Conservation (phyloP, 768 basidiomycete genomes). For the Omphalotus guepiniiformis region DNA sequence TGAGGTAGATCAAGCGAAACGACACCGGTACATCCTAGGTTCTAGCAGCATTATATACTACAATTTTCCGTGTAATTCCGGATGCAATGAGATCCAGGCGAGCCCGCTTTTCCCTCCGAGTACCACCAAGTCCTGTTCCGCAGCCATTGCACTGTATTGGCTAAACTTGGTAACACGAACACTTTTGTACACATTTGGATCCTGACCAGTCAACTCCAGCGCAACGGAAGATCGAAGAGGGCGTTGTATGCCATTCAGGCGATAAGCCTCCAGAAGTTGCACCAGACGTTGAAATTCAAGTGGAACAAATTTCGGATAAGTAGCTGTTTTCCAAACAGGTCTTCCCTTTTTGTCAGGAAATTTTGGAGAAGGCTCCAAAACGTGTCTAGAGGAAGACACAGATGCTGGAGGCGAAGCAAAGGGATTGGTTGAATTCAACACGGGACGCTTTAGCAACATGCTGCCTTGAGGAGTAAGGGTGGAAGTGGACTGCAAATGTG, state of each 20-base stretch:
- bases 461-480: too few species aligned
- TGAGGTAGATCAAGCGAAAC: too few species aligned
- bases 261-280: slow-evolving; percentile 25
- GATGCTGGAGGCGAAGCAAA: too few species aligned
- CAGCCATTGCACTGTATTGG: neutral
- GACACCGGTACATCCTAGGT: neutral
- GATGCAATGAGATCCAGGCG: neutral
- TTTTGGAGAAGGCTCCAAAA: too few species aligned
- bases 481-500: too few species aligned
- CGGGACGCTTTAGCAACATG: too few species aligned
- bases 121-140: neutral
- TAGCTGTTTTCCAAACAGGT: too few species aligned
- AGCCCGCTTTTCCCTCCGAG: neutral
- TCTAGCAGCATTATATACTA: too few species aligned
- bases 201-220: slow-evolving; percentile 22
- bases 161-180: neutral
- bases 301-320: too few species aligned
- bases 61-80: neutral
- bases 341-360: too few species aligned
- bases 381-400: too few species aligned
- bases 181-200: slow-evolving; percentile 5
- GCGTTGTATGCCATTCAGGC: slow-evolving; percentile 25
- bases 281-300: slow-evolving; percentile 32
- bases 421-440: too few species aligned
- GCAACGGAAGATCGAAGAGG: slow-evolving; percentile 35